Evolutionary conservation across 2,329 filamentous ascomycete genomes (phyloP), one percentile per base, ranked within the genome.

Genomic region (Arachnopeziza araneosa): DNA sequence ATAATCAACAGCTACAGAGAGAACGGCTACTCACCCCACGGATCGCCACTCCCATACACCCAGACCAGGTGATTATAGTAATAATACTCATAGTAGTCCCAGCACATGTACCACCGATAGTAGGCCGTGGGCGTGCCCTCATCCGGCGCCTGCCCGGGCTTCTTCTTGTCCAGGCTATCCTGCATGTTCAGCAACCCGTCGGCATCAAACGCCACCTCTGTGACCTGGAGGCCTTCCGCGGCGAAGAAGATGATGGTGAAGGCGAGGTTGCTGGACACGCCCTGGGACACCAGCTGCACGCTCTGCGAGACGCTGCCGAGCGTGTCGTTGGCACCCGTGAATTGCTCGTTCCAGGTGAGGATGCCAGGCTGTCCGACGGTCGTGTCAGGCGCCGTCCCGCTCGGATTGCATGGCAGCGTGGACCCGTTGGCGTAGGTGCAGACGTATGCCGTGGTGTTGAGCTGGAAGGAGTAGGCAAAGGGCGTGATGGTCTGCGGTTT

Each of bases 11-110:
- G 9, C 5, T 5, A 30, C 4, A 30, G 5, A 30, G 26, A 30
- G 9, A 30, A 30, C 9, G 9, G 4, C 4, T 30, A 30, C 26
- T 9, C 26, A 30, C 26, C 26, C 24, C 26, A 26, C 3, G 52
- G 23, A 24, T 26, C 22, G 2, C 52, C 52, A 24, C 26, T 54
- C 24, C 52, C 52, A 10, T 26, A 24, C 2, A 71, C 72, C 76
- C 77, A 80, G 32, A 71, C 72, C 55, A 80, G 59, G 19, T 74
- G 76, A 21, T 64, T 63, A 63, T 80, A 80, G 24, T 58, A 57
- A 63, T 80, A 80, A 14, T 17, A 44, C 36, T 44, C 12, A 14
- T 44, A 44, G 17, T 44, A 44, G 17, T 44, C 17, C 36, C 12
- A 17, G 12, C 36, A 44, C 36, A 44, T 44, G 36, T 44, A 44